Base-by-base conservation (phyloP, 345 rosid genomes). In the Melastoma malabathricum region DNA sequence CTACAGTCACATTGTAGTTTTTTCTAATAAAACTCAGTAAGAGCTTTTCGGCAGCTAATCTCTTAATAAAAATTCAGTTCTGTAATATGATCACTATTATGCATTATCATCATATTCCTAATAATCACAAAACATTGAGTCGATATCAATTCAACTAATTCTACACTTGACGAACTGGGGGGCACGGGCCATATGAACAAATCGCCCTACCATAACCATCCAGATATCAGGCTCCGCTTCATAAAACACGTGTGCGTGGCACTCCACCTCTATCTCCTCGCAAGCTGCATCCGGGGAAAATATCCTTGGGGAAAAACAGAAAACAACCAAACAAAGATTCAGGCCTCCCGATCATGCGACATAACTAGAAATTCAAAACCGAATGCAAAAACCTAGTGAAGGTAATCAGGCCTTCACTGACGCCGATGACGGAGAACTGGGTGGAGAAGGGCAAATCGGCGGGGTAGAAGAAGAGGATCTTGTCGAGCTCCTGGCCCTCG, bases 251-350 rank as follows among this genome's bases (percentile, higher is more conserved):
- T 88, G 99, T 27, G 97, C 79, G 62, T 92, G 98, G 62, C 73
- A 76, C 68, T 93, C 95, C 50, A 95, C 97, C 74, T 93, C 99
- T 56, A 88, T 93, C 59, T 83, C 84, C 72, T 92, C 95, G 55
- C 98, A 92, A 66, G 90, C 92, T 47, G 86, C 88, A 51, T 84
- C 90, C 0, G 98, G 98, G n/a, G 98, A 92, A 68, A 92, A 92
- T 56, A 92, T 75, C 67, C 98, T 92, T 77, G 70, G 68, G 15
- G 60, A 49, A 44, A 18, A 27, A 55, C 41, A 23, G 15, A 23
- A 44, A 23, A 22, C 48, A 18, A 38, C 46, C 46, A 15, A 19
- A 19, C 56, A 25, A 44, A 22, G 52, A 34, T 56, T 47, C 62
- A 44, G 43, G 13, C 7, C 44, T 34, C 50, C 2, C 17, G 18